Base-by-base conservation (phyloP, 805 yeast species). In the Candida maris region DNA sequence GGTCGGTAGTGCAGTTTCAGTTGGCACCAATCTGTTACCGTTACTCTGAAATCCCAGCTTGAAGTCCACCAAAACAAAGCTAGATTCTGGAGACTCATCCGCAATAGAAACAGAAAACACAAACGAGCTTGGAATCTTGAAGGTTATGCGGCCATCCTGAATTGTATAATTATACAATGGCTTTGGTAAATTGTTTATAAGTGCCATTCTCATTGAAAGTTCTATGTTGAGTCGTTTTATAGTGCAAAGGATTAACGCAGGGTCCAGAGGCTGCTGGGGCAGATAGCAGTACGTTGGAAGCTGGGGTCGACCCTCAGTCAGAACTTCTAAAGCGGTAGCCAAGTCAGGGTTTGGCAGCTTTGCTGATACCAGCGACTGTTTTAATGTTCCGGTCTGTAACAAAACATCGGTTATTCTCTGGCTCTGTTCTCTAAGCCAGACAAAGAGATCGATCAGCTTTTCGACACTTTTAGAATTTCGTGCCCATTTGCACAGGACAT, bases 261-360 rank as follows among this genome's bases (percentile, higher is more conserved):
- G 67, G 4, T 79, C 65, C 4, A 91, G 64, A 4, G 67, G 67
- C 24, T 66, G 58, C 9, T 64, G 60, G 12, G 73, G 68, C 4
- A 81, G 60, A 44, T 77, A 75, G 45, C 72, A 73, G 54, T 82
- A 79, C 0, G 82, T 68, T 3, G 87, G 80, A 26, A 85, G 67
- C 25, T 75, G 78, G 1, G 97, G 96, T 43, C 82, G 67, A 3
- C 95, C 95, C 26, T 75, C 68, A 27, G 79, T 75, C 37, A 89
- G 67, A 0, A 93, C 96, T 54, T 91, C 94, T 47, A 91, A 64
- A 1, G 95, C 86, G 0, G 97, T 89, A 17, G 79, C 72, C 15
- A 93, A 59, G 60, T 93, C 99, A 0, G 96, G 93, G 57, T 87
- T 86, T 4, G 96, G 95, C 35, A 91, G 64, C 52, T 94, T 89